phyloP scores from a whole-genome alignment of 768 basidiomycete species.

The Leccinum rimulosum region DNA sequence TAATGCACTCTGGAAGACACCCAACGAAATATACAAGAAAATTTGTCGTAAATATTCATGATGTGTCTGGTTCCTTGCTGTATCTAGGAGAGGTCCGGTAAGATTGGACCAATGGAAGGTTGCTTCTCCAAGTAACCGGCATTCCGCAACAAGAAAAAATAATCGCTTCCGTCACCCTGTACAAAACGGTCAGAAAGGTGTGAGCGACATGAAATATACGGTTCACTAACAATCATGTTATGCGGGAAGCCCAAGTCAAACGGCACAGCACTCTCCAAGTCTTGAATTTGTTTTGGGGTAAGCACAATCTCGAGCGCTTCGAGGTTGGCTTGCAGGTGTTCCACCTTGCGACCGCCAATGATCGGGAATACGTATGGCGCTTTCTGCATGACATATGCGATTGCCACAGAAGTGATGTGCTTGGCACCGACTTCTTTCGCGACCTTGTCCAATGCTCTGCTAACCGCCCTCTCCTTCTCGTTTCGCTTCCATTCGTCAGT shows the following conservation, averaged over 20 bases:
- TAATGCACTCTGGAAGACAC: too few species aligned
- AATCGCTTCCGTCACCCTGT: conserved; percentile 27
- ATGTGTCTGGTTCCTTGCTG: neutral
- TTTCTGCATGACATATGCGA: conserved; percentile 56
- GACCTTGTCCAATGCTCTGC: conserved; percentile 46
- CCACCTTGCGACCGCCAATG: conserved; percentile 50
- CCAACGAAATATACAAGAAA: neutral
- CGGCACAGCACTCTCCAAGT: conserved; percentile 40
- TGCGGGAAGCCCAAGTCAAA: conserved; percentile 49
- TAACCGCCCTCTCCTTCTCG: conserved; percentile 42
- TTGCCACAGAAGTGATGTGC: conserved; percentile 39
- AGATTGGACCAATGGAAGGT: conserved; percentile 7
- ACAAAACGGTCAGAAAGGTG: neutral
- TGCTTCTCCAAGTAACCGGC: conserved; percentile 23
- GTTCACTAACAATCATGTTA: neutral
- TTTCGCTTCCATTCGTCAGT: conserved; percentile 41
- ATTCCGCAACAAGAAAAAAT: conserved; percentile 4
- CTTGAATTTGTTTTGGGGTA: conserved; percentile 42
- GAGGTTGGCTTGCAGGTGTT: conserved; percentile 49
- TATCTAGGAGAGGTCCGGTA: conserved; percentile 2
- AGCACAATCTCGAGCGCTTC: conserved; percentile 49
- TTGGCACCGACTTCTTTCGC: conserved; percentile 49
- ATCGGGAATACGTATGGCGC: conserved; percentile 52
- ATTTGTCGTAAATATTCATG: neutral
- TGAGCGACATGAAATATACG: neutral